phyloP scores from a whole-genome alignment of 352 stramenopile genomes.

The Phytophthora quininea region DNA sequence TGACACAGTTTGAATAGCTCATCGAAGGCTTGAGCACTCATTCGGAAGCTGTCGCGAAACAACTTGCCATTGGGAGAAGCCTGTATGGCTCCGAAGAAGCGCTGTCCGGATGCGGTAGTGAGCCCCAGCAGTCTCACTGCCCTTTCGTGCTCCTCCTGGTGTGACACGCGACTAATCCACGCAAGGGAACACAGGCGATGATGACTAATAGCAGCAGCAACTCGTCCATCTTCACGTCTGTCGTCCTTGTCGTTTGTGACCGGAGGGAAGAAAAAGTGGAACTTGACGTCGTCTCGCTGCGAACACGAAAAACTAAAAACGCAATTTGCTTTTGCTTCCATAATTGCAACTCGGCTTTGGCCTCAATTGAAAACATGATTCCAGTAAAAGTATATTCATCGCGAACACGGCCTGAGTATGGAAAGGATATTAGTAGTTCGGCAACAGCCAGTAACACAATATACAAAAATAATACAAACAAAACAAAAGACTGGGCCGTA shows the following conservation, averaged over 20 bases:
- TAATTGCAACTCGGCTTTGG: not conserved
- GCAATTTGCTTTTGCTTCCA: not conserved
- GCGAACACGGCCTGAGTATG: not conserved
- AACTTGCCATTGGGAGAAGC: not conserved
- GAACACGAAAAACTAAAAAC: not conserved
- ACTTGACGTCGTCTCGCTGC: not conserved
- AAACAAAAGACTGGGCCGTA: too few species aligned
- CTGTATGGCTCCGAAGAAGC: slow-evolving; percentile 3
- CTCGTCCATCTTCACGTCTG: not conserved
- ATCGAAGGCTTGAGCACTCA: slow-evolving; percentile 4
- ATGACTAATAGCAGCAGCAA: not conserved
- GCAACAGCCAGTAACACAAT: not conserved
- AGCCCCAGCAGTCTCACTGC: slow-evolving; percentile 3
- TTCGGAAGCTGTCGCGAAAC: slow-evolving; percentile 12
- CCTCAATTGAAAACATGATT: not conserved
- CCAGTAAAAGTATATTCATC: not conserved
- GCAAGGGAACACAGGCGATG: not conserved
- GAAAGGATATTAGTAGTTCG: not conserved
- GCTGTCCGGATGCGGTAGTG: not conserved
- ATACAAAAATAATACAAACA: too few species aligned
- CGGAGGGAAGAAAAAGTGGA: not conserved
- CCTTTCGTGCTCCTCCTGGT: slow-evolving; percentile 1
- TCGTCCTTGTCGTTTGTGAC: not conserved
- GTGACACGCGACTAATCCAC: not conserved
- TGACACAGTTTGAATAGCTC: not conserved